Conservation (phyloP, 2,329 filamentous ascomycete species). For the Zalaria sp. region DNA sequence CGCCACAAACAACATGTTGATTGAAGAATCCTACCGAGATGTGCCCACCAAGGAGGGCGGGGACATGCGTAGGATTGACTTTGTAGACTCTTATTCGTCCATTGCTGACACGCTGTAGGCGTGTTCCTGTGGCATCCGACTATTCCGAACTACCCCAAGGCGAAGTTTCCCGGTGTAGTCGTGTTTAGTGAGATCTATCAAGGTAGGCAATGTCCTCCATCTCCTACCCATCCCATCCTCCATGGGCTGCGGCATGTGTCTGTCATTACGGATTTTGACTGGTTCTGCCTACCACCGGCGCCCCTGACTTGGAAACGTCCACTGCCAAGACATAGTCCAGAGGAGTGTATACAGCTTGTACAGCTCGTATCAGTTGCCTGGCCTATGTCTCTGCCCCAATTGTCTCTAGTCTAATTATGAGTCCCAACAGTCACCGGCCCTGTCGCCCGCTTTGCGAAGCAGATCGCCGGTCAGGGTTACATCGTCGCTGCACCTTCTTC, state of each 20-base stretch:
- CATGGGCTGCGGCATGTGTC: too few species aligned
- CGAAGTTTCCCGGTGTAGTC: constrained; percentile 77
- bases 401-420: constrained; percentile 1
- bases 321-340: too few species aligned
- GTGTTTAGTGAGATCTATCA: constrained; percentile 94
- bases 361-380: too few species aligned
- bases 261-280: too few species aligned
- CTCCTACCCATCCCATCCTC: too few species aligned
- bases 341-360: too few species aligned
- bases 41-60: constrained; percentile 45
- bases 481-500: constrained; percentile 82
- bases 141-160: constrained; percentile 73
- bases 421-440: constrained; percentile 62
- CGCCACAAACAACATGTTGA: constrained; percentile 36
- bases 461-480: constrained; percentile 86
- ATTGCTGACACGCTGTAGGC: constrained; percentile 35
- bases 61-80: constrained; percentile 38
- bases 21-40: constrained; percentile 45
- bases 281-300: too few species aligned
- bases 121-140: constrained; percentile 81
- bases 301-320: too few species aligned
- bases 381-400: too few species aligned
- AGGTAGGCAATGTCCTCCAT: constrained; percentile 36
- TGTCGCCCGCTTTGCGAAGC: constrained; percentile 74
- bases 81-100: not conserved